Conservation (phyloP, 768 basidiomycete genomes). For the Clitopilus passeckerianus region DNA sequence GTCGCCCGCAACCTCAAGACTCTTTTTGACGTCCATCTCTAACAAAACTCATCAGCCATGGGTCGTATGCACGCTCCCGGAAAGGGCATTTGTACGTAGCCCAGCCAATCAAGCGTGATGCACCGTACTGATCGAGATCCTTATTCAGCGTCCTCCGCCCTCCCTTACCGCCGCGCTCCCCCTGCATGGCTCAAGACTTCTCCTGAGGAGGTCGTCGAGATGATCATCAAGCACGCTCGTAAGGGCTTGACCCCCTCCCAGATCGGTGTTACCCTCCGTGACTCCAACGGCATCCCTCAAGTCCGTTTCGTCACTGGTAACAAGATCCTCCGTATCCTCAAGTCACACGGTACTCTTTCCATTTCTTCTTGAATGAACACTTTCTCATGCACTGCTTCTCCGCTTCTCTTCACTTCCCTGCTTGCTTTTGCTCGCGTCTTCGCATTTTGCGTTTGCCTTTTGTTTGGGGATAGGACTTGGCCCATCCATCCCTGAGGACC, state of each 20-base stretch:
- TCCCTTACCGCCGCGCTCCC: slow-evolving; percentile 93
- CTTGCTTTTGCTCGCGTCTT: slow-evolving; percentile 7
- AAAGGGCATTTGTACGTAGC: slow-evolving; percentile 95
- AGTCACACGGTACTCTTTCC: slow-evolving; percentile 72
- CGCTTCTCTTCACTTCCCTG: slow-evolving; percentile 9
- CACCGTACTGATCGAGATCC: neutral
- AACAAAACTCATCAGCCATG: slow-evolving; percentile 50
- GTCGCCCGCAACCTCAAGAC: slow-evolving; percentile 33
- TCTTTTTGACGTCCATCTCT: neutral
- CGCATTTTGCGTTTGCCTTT: slow-evolving; percentile 27
- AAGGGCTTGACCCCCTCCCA: slow-evolving; percentile 98
- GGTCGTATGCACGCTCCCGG: slow-evolving; percentile 99
- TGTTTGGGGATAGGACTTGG: slow-evolving; percentile 82
- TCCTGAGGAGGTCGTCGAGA: slow-evolving; percentile 91
- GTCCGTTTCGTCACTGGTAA: slow-evolving; percentile 98
- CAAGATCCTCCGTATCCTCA: slow-evolving; percentile 98
- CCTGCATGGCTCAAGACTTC: slow-evolving; percentile 97
- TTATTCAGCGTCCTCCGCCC: slow-evolving; percentile 78
- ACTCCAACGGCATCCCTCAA: slow-evolving; percentile 97
- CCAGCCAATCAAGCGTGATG: neutral
- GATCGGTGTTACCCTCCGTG: slow-evolving; percentile 96
- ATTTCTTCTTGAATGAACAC: neutral
- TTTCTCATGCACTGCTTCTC: slow-evolving; percentile 21
- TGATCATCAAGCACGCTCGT: slow-evolving; percentile 95
- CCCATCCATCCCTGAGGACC: slow-evolving; percentile 97